Evolutionary conservation across 176 grass and related monocot species (phyloP).

Genomic region (Triticum dicoccoides): DNA sequence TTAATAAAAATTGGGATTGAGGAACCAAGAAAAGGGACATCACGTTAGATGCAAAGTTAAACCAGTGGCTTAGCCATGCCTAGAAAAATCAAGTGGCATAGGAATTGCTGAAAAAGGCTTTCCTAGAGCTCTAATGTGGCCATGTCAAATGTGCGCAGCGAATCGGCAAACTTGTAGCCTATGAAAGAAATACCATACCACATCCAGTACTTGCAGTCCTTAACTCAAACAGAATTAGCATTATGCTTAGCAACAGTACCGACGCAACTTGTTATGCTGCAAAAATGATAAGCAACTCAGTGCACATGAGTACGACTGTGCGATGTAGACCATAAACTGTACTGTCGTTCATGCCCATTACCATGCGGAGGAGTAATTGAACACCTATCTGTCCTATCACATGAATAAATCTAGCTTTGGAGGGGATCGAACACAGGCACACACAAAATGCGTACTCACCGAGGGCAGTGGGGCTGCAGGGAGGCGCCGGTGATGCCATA

Average conservation of each 20-base stretch:
- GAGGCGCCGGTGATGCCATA: background rate
- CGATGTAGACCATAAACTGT: background rate
- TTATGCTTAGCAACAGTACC: background rate
- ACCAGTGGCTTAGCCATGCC: background rate
- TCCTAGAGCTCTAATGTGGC: background rate
- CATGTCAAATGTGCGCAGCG: background rate
- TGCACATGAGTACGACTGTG: background rate
- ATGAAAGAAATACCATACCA: background rate
- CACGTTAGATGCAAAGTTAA: background rate
- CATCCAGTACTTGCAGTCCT: background rate
- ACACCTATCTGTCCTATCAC: background rate
- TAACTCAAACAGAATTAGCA: background rate
- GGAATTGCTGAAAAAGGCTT: background rate
- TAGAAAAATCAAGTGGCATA: background rate
- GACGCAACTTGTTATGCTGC: background rate
- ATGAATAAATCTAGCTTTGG: background rate
- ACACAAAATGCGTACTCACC: background rate
- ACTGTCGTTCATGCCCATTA: background rate
- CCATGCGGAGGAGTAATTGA: background rate
- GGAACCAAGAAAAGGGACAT: slow-evolving; percentile 15
- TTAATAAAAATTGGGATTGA: background rate
- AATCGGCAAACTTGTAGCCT: background rate
- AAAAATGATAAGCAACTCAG: background rate
- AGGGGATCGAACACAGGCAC: background rate
- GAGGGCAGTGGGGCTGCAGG: no score